Evolutionary conservation across 2,329 filamentous ascomycete species (phyloP).

Genomic region (Penicillium palitans): DNA sequence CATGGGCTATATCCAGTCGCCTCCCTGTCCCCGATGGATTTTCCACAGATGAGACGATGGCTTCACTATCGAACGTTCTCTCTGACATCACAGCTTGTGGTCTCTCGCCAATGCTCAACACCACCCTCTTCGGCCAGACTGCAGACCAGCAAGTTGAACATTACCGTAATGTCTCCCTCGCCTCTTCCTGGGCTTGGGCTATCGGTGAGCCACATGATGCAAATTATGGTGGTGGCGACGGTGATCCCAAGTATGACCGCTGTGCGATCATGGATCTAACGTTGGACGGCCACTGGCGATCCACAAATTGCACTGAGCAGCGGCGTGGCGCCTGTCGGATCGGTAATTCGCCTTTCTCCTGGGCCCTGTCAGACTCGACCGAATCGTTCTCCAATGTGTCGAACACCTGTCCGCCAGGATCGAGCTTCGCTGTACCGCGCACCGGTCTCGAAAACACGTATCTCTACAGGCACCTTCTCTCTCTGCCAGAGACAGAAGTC

Average conservation of each 20-base stretch:
- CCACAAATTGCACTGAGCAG: conserved; percentile 54
- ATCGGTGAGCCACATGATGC: conserved; percentile 55
- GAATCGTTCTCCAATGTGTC: conserved; percentile 49
- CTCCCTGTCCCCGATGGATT: conserved; percentile 32
- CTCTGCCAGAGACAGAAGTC: conserved; percentile 30
- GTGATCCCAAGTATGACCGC: conserved; percentile 43
- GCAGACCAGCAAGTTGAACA: conserved; percentile 48
- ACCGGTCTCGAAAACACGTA: conserved; percentile 65
- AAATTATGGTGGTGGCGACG: conserved; percentile 30
- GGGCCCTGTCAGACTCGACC: conserved; percentile 51
- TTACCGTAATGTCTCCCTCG: conserved; percentile 54
- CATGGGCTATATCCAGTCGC: conserved; percentile 50
- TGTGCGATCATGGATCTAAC: conserved; percentile 58
- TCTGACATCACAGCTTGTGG: conserved; percentile 56
- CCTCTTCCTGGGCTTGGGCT: conserved; percentile 62
- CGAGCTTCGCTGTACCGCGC: conserved; percentile 58
- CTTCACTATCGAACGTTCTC: conserved; percentile 36
- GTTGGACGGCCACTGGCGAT: conserved; percentile 57
- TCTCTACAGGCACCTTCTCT: conserved; percentile 48
- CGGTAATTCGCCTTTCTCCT: conserved; percentile 55
- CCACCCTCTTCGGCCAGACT: conserved; percentile 53
- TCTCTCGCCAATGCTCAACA: conserved; percentile 60
- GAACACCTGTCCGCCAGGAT: conserved; percentile 50
- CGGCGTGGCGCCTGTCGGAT: conserved; percentile 60
- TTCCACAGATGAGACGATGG: conserved; percentile 29